These are phyloP conservation scores for Debaryomyces singareniensis DNA, from an alignment of 1,139 yeast genomes.

Conservation along the genomic window DNA sequence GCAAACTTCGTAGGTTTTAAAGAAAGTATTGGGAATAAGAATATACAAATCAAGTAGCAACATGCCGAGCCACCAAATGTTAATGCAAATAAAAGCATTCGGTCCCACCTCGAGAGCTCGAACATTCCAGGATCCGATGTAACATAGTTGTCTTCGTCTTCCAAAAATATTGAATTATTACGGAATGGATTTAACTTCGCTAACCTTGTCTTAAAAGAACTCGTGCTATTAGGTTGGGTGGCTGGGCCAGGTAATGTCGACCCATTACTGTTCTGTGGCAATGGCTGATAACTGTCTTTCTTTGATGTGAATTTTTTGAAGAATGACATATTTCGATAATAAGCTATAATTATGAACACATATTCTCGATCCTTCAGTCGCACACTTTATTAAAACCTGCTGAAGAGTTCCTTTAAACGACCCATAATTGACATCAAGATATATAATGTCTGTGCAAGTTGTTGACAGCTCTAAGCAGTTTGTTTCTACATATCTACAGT, in stretches of 20 bases:
- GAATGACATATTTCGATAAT: constrained; percentile 26
- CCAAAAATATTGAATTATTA: constrained; percentile 29
- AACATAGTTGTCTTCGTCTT: constrained; percentile 40
- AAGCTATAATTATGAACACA: neutral
- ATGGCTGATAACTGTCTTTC: constrained; percentile 21
- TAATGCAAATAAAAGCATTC: constrained; percentile 50
- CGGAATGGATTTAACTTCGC: constrained; percentile 37
- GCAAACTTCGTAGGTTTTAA: constrained; percentile 57
- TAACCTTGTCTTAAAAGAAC: constrained; percentile 21
- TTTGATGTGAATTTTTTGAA: constrained; percentile 25
- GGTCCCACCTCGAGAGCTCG: constrained; percentile 52
- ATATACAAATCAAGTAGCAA: constrained; percentile 50
- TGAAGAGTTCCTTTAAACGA: neutral
- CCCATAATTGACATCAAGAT: neutral
- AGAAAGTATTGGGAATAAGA: constrained; percentile 50
- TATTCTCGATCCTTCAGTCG: neutral
- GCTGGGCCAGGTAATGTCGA: constrained; percentile 38
- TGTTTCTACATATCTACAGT: constrained; percentile 28
- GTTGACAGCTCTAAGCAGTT: constrained; percentile 20
- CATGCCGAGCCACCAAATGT: constrained; percentile 49
- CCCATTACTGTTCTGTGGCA: constrained; percentile 27
- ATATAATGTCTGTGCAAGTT: neutral
- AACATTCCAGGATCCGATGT: constrained; percentile 42
- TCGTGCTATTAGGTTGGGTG: constrained; percentile 14
- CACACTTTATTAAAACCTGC: neutral